Evolutionary conservation across 352 stramenopile genomes (phyloP).

Genomic region (Globisporangium alternatum): DNA sequence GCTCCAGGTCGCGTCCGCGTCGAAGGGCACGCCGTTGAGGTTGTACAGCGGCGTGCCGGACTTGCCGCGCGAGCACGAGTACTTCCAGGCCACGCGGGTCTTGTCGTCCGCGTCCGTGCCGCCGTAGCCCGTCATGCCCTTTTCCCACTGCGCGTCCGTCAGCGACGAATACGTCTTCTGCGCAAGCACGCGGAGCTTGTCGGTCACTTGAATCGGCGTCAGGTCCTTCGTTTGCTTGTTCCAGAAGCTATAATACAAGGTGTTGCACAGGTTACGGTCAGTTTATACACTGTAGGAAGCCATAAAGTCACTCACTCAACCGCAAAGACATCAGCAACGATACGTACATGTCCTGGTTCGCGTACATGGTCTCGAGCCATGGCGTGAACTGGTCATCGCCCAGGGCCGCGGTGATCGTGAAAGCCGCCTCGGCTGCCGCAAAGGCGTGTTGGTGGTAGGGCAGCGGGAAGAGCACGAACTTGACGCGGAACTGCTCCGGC

Average conservation of each 20-base stretch:
- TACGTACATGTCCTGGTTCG: conserved; percentile 69
- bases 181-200: conserved; percentile 55
- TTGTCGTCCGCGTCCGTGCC: conserved; percentile 64
- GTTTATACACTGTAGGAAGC: not conserved
- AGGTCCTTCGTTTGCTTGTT: conserved; percentile 83
- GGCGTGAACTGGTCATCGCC: conserved; percentile 52
- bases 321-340: not conserved
- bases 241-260: conserved; percentile 43
- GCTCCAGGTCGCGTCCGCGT: conserved; percentile 41
- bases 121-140: conserved; percentile 73
- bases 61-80: conserved; percentile 69
- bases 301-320: not conserved
- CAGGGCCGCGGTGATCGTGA: conserved; percentile 59
- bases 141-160: conserved; percentile 59
- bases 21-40: conserved; percentile 73
- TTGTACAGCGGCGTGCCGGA: conserved; percentile 78
- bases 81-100: conserved; percentile 73
- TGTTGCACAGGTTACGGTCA: not conserved
- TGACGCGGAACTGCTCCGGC: conserved; percentile 54
- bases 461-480: conserved; percentile 73
- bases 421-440: conserved; percentile 52
- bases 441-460: conserved; percentile 82
- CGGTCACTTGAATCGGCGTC: conserved; percentile 59
- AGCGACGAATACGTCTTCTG: conserved; percentile 65
- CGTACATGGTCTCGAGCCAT: conserved; percentile 81